phyloP scores from a whole-genome alignment of 2,329 filamentous ascomycete genomes.

The Beauveria caledonica region DNA sequence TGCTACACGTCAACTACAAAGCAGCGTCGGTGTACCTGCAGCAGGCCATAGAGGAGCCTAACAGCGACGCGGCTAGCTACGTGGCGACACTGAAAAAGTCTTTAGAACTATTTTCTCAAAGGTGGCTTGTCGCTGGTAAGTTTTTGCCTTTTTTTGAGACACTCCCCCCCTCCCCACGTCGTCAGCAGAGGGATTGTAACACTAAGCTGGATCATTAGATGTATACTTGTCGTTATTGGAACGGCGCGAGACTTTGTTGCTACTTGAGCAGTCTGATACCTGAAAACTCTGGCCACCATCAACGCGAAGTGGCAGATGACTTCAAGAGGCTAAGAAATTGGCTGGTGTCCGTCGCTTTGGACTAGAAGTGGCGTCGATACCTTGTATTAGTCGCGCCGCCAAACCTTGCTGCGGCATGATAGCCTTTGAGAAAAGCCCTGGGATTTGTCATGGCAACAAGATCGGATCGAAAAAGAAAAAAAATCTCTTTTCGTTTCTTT shows the following conservation, averaged over 20 bases:
- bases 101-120: not conserved
- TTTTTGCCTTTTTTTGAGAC: not conserved
- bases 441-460: too few relatives aligned
- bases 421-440: too few relatives aligned
- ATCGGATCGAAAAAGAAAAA: too few relatives aligned
- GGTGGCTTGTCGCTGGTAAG: slow-evolving; percentile 6
- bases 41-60: not conserved
- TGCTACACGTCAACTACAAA: slow-evolving; percentile 6
- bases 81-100: not conserved
- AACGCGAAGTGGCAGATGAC: too few relatives aligned
- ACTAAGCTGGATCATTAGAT: not conserved
- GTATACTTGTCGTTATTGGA: not conserved
- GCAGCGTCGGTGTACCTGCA: slow-evolving; percentile 3
- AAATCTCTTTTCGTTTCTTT: too few relatives aligned
- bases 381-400: too few relatives aligned
- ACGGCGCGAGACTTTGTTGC: slow-evolving; percentile 3
- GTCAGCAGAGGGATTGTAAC: too few relatives aligned
- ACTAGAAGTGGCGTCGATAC: too few relatives aligned
- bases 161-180: too few relatives aligned
- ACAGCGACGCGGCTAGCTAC: not conserved
- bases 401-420: too few relatives aligned
- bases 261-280: not conserved
- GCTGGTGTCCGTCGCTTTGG: too few relatives aligned
- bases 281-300: not conserved
- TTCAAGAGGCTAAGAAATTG: not conserved